Conservation (phyloP, 2,329 filamentous ascomycete genomes). For the Lecanicillium sp. region DNA sequence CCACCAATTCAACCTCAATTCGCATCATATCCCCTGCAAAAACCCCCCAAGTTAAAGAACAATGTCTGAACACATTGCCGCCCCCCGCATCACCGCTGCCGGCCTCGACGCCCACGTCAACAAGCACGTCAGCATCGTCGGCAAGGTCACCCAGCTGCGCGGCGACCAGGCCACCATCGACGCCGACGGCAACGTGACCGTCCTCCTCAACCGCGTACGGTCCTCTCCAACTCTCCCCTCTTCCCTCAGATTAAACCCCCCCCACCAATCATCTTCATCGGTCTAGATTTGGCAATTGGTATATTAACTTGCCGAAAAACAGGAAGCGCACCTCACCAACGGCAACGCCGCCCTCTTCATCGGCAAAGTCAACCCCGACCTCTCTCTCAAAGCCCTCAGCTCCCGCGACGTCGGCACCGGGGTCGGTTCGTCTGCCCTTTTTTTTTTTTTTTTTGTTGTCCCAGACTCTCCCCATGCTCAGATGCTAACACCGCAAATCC, state of each 20-base stretch:
- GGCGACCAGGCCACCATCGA: constrained; percentile 78
- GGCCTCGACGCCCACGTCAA: constrained; percentile 73
- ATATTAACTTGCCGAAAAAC: constrained; percentile 7
- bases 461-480: too few relatives aligned
- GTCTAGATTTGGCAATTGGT: too few relatives aligned
- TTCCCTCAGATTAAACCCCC: too few relatives aligned
- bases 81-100: constrained; percentile 75
- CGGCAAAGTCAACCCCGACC: constrained; percentile 70
- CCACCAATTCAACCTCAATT: background rate
- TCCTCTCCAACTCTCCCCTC: background rate
- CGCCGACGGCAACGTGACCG: constrained; percentile 68
- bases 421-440: constrained; percentile 54
- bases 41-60: constrained; percentile 15
- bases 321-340: constrained; percentile 66
- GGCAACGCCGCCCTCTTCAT: constrained; percentile 71
- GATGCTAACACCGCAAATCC: too few relatives aligned
- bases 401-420: constrained; percentile 62
- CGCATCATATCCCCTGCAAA: too few relatives aligned
- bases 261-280: too few relatives aligned
- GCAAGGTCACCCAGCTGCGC: constrained; percentile 75
- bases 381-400: constrained; percentile 64
- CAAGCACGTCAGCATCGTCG: constrained; percentile 75
- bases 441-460: background rate
- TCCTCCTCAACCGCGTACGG: constrained; percentile 66
- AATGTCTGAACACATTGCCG: constrained; percentile 62